A percentile compares a stretch with the other conserved stretches of the same genome.
phyloP scores from a whole-genome alignment of 1,284 basidiomycete genomes.

The Hortiboletus rubellus region DNA sequence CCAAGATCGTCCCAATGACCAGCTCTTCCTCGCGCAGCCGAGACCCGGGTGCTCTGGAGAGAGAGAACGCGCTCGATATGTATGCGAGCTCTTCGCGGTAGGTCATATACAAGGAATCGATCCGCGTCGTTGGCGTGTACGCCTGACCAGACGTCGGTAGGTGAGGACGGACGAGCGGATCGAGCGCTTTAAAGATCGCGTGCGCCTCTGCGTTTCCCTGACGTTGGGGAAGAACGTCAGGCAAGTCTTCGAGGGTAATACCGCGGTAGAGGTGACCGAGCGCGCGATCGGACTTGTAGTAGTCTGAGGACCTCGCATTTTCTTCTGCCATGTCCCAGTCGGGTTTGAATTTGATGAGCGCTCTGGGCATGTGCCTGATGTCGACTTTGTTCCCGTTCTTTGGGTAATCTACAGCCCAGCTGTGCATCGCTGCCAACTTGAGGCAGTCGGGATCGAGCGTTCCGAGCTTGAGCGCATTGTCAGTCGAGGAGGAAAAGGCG shows the following conservation, averaged over 20 bases:
- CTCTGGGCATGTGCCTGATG: conserved; percentile 1
- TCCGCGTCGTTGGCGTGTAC: background rate
- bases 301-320: background rate
- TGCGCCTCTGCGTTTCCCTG: background rate
- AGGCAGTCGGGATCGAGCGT: conserved; percentile 1
- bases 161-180: background rate
- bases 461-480: background rate
- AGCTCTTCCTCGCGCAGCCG: conserved; percentile 7
- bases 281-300: conserved; percentile 7
- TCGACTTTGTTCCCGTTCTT: conserved; percentile 13
- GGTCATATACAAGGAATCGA: conserved; percentile 1
- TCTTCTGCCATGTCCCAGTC: conserved; percentile 7
- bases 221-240: background rate
- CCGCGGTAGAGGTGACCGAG: conserved; percentile 8
- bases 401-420: conserved; percentile 9
- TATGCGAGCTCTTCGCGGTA: conserved; percentile 8
- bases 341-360: conserved; percentile 12
- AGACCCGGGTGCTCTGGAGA: background rate
- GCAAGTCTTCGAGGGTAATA: background rate
- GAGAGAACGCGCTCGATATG: conserved; percentile 4
- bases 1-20: conserved; percentile 7
- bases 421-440: conserved; percentile 9
- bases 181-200: background rate
- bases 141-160: background rate
- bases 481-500: background rate